Conservation (phyloP, 2,329 filamentous ascomycete genomes). For the Diatrype stigma region DNA sequence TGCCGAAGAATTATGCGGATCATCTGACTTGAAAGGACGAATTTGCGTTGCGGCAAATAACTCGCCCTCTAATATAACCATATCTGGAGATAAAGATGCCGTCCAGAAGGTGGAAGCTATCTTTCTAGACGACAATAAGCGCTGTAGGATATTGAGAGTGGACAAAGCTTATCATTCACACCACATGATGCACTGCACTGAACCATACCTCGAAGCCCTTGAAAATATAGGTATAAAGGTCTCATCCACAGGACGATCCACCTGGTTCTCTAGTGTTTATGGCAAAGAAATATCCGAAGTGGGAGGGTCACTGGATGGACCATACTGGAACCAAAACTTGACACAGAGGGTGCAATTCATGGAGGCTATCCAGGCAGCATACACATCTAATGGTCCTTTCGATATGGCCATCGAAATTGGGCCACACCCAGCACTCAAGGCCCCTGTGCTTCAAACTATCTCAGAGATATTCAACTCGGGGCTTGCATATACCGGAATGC, state of each 20-base stretch:
- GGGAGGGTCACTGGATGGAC: not conserved
- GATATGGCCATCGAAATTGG: slow-evolving; percentile 30
- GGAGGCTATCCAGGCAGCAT: slow-evolving; percentile 17
- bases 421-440: slow-evolving; percentile 32
- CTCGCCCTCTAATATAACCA: slow-evolving; percentile 10
- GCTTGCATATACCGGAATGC: not conserved
- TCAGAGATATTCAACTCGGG: slow-evolving; percentile 7
- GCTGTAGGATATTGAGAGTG: slow-evolving; percentile 9
- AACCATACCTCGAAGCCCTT: slow-evolving; percentile 1
- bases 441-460: slow-evolving; percentile 26
- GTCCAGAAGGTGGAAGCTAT: slow-evolving; percentile 7
- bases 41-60: slow-evolving; percentile 16
- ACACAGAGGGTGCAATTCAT: slow-evolving; percentile 28
- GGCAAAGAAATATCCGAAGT: not conserved
- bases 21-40: slow-evolving; percentile 5
- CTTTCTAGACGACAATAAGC: slow-evolving; percentile 13
- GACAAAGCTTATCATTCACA: slow-evolving; percentile 17
- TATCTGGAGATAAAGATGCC: slow-evolving; percentile 15
- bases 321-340: slow-evolving; percentile 33
- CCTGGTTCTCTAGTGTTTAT: slow-evolving; percentile 7
- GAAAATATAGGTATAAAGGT: not conserved
- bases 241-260: not conserved
- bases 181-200: slow-evolving; percentile 11
- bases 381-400: slow-evolving; percentile 1
- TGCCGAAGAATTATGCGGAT: slow-evolving; percentile 7